phyloP scores from a whole-genome alignment of 768 basidiomycete genomes.

The Hortiboletus flavorubellus region DNA sequence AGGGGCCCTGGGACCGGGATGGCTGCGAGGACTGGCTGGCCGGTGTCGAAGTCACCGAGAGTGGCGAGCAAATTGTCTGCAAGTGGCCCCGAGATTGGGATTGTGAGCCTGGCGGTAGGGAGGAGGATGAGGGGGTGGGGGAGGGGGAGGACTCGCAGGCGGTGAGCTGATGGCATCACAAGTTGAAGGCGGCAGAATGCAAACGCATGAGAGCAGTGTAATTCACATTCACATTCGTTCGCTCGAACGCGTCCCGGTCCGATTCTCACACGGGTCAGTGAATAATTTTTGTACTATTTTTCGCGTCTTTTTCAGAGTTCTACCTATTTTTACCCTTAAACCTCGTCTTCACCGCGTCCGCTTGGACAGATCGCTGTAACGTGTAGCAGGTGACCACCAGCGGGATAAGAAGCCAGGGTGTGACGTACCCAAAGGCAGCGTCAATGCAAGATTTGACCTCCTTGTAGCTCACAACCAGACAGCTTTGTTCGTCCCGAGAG shows the following conservation, averaged over 20 bases:
- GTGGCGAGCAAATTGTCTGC: conserved; percentile 66
- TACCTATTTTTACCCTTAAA: conserved; percentile 51
- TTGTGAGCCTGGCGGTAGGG: conserved; percentile 65
- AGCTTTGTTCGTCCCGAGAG: conserved; percentile 93
- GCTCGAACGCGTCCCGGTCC: background rate
- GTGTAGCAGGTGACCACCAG: background rate
- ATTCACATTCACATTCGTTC: background rate
- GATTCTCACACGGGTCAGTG: conserved; percentile 3
- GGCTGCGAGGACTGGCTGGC: conserved; percentile 65
- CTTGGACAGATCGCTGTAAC: conserved; percentile 45
- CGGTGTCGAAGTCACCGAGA: conserved; percentile 62
- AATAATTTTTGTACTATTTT: conserved; percentile 40
- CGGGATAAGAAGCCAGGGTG: background rate
- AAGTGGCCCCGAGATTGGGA: conserved; percentile 59
- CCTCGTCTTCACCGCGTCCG: conserved; percentile 18
- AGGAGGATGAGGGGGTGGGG: conserved; percentile 71
- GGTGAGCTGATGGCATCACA: conserved; percentile 30
- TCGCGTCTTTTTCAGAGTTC: conserved; percentile 64
- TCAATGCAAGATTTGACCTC: conserved; percentile 87
- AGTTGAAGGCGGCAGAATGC: background rate
- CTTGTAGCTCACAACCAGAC: conserved; percentile 89
- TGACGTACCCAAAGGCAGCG: conserved; percentile 71
- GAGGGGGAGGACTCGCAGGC: conserved; percentile 67
- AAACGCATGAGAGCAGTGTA: background rate
- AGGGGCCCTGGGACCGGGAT: conserved; percentile 44